A percentile compares a stretch with the other conserved stretches of the same genome.
Evolutionary conservation across 2,329 filamentous ascomycete species (phyloP).

Genomic region (Cercospora beticola): DNA sequence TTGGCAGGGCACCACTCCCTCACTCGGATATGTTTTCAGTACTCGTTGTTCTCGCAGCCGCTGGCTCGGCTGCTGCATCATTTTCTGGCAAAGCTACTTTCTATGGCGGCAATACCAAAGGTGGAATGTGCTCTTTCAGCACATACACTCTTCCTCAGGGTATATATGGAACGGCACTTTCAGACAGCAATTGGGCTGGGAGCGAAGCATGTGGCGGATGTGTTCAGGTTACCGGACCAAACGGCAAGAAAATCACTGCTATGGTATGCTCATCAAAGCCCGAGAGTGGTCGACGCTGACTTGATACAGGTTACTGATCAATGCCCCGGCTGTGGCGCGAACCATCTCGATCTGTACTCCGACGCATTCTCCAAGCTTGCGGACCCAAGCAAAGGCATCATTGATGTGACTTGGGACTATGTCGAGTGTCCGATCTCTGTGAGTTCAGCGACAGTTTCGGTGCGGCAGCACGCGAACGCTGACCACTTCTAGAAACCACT

Average conservation of each 20-base stretch:
- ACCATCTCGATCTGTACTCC: slow-evolving; percentile 58
- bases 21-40: slow-evolving; percentile 18
- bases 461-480: not conserved
- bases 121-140: slow-evolving; percentile 64
- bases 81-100: slow-evolving; percentile 29
- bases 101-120: slow-evolving; percentile 40
- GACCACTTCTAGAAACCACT: slow-evolving; percentile 36
- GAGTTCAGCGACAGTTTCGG: not conserved
- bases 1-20: not conserved
- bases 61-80: slow-evolving; percentile 19
- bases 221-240: slow-evolving; percentile 58
- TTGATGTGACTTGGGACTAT: slow-evolving; percentile 52
- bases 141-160: slow-evolving; percentile 61
- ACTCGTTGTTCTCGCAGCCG: slow-evolving; percentile 21
- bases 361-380: slow-evolving; percentile 53
- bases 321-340: slow-evolving; percentile 55
- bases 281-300: not conserved
- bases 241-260: slow-evolving; percentile 55
- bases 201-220: slow-evolving; percentile 62
- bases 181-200: slow-evolving; percentile 57
- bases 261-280: slow-evolving; percentile 52
- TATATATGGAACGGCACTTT: slow-evolving; percentile 62
- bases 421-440: slow-evolving; percentile 53
- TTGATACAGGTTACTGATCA: slow-evolving; percentile 54
- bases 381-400: slow-evolving; percentile 47